Evolutionary conservation across 2,329 filamentous ascomycete species (phyloP), one percentile per base, ranked within the genome.

Genomic region (Diplodia mutila): DNA sequence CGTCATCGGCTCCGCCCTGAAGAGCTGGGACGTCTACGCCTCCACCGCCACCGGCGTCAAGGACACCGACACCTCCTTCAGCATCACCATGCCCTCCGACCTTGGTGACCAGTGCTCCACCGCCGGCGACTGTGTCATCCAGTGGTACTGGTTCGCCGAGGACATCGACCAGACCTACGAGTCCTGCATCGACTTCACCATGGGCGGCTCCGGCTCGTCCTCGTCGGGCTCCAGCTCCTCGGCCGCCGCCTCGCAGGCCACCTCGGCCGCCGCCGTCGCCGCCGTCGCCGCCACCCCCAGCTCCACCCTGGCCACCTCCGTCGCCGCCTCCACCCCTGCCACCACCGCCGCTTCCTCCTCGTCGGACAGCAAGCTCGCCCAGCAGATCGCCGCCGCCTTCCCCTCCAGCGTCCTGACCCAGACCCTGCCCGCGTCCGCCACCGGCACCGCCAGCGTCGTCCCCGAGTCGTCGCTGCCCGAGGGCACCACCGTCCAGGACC

Each of bases 131-230:
- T 85, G 85, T 72, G 85, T 85, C 3, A 80, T 89, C 54, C 87
- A 89, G 76, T 89, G 87, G 86, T 88, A 81, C 76, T 89, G 87
- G 87, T 81, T 87, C 69, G 86, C 86, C 18, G 72, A 77, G 16
- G 79, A 78, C 66, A 83, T 86, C 69, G 73, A 85, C 68, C 87
- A 90, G 81, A 89, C 87, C 12, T 90, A 90, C 74, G 85, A 88
- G 79, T 83, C 83, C 61, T 90, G 87, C 77, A 79, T 89, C 63
- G 87, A 90, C 73, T 89, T 90, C 73, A 81, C 76, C 51, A 76
- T 83, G 67, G 75, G 75, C 59, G 78, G 75, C 52, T 73, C 73
- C 69, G 74, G 75, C 64, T 74, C 74, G 21, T 64, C 54, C 51
- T 73, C 73, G 69, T 74, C 74, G n/a, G 71, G 71, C 55, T 72